A percentile compares a stretch with the other conserved stretches of the same genome.
Evolutionary conservation across 768 basidiomycete genomes (phyloP).

Genomic region (Gymnopilus junonius): DNA sequence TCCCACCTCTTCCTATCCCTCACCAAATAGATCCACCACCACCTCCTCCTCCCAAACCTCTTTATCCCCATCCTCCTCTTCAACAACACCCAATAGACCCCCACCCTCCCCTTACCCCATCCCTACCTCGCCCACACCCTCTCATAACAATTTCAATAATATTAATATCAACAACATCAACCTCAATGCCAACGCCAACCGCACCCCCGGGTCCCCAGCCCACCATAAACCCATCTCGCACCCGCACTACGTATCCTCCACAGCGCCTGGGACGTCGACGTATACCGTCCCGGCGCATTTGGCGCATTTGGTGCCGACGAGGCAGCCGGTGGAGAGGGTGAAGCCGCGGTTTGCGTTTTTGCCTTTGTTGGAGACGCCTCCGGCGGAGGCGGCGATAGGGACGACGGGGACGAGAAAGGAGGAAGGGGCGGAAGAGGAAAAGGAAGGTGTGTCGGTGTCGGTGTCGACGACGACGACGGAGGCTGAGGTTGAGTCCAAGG

Average conservation of each 20-base stretch:
- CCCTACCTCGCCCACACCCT: neutral
- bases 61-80: neutral
- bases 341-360: constrained; percentile 40
- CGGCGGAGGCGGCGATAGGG: neutral
- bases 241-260: neutral
- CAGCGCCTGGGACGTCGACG: neutral
- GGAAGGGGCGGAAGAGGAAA: too few species aligned
- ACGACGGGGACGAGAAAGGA: neutral
- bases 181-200: too few species aligned
- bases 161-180: too few species aligned
- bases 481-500: too few species aligned
- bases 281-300: constrained; percentile 25
- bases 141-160: neutral
- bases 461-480: too few species aligned
- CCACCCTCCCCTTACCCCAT: neutral
- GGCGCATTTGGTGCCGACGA: constrained; percentile 33
- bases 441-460: too few species aligned
- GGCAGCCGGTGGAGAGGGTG: constrained; percentile 21
- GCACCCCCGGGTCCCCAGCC: neutral
- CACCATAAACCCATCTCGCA: neutral
- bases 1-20: neutral
- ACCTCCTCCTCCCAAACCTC: too few species aligned
- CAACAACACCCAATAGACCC: neutral
- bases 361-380: constrained; percentile 38
- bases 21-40: too few species aligned